phyloP scores from a whole-genome alignment of 2,329 filamentous ascomycete species.

The Coniella vitis region DNA sequence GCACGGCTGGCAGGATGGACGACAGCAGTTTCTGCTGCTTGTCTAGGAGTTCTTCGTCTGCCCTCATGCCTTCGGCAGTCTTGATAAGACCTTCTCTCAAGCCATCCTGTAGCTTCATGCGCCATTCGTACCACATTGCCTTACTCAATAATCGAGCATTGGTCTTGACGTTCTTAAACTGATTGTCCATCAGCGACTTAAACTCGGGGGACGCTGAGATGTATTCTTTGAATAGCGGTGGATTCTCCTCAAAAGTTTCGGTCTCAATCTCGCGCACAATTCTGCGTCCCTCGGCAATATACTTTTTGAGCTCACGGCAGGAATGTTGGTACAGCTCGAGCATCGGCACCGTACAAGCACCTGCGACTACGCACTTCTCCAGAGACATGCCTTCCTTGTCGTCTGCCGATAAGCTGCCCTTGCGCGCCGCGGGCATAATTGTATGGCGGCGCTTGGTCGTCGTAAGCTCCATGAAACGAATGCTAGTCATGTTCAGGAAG shows the following conservation, averaged over 20 bases:
- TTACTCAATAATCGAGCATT: constrained; percentile 86
- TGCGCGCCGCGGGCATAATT: constrained; percentile 49
- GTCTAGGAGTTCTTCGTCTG: constrained; percentile 60
- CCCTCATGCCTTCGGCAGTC: constrained; percentile 69
- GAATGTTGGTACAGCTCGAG: constrained; percentile 93
- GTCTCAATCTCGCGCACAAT: constrained; percentile 88
- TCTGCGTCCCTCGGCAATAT: constrained; percentile 85
- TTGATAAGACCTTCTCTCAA: constrained; percentile 73
- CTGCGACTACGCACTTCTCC: constrained; percentile 77
- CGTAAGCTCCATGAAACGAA: constrained; percentile 97
- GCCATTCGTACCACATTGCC: constrained; percentile 97
- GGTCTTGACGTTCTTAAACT: constrained; percentile 96
- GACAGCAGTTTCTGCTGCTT: constrained; percentile 64
- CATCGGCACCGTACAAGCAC: constrained; percentile 86
- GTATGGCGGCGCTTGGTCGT: constrained; percentile 91
- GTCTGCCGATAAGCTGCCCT: constrained; percentile 33
- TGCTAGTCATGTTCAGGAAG: constrained; percentile 90
- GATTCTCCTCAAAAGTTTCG: constrained; percentile 85
- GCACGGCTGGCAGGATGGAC: constrained; percentile 58
- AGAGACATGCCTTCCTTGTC: constrained; percentile 51
- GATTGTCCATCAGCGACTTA: constrained; percentile 83
- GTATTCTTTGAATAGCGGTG: constrained; percentile 86
- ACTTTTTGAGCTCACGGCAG: constrained; percentile 91
- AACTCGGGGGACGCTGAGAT: constrained; percentile 77
- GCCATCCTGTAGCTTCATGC: constrained; percentile 76